Conservation (phyloP, 495 filamentous ascomycete genomes). For the Aspergillus cristatus region DNA sequence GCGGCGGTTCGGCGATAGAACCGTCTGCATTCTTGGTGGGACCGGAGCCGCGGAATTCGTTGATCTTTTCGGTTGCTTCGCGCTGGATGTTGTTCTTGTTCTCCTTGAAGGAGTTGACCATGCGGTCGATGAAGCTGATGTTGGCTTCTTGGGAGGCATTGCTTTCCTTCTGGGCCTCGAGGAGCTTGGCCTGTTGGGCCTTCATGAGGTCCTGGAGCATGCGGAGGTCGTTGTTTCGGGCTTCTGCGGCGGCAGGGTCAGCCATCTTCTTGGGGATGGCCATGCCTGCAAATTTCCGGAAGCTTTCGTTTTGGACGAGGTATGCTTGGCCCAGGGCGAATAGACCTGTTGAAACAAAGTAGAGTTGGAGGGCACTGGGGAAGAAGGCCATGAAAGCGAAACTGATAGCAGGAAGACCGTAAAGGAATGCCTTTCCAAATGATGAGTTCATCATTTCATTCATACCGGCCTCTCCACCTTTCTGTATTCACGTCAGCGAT, state of each 20-base stretch:
- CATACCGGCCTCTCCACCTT: constrained; percentile 43
- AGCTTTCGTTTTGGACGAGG: constrained; percentile 30
- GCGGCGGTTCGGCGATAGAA: constrained; percentile 9
- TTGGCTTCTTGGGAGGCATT: background rate
- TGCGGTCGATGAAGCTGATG: constrained; percentile 18
- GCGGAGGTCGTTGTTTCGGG: constrained; percentile 10
- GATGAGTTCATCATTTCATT: constrained; percentile 20
- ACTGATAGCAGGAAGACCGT: constrained; percentile 52
- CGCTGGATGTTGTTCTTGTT: constrained; percentile 4
- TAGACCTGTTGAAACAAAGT: constrained; percentile 52
- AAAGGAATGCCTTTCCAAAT: constrained; percentile 39
- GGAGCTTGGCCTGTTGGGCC: constrained; percentile 6
- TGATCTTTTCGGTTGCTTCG: constrained; percentile 13
- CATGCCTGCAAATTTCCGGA: constrained; percentile 20
- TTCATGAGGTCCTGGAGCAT: constrained; percentile 14
- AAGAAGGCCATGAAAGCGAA: constrained; percentile 53
- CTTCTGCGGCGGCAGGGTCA: constrained; percentile 1
- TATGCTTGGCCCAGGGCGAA: constrained; percentile 49
- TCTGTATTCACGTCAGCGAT: constrained; percentile 24
- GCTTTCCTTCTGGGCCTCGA: background rate
- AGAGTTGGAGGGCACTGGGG: constrained; percentile 62
- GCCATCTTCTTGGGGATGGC: constrained; percentile 10
- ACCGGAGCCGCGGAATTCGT: constrained; percentile 8
- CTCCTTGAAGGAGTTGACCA: constrained; percentile 13
- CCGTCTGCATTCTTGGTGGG: constrained; percentile 17